phyloP scores from a whole-genome alignment of 2,329 filamentous ascomycete genomes.

The Phaeosphaeria sp. region DNA sequence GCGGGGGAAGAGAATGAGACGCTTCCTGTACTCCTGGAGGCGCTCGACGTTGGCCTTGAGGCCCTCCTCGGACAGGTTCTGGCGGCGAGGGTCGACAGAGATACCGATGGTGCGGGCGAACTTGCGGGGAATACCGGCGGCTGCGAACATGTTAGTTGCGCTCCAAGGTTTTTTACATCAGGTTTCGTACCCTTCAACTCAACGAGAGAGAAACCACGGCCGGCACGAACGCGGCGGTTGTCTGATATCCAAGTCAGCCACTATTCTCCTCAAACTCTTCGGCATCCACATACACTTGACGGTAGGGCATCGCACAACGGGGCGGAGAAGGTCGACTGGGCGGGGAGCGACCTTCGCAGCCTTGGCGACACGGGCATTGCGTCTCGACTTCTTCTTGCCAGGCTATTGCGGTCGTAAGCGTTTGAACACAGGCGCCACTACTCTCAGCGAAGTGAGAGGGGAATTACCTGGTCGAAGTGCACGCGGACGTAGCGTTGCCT shows the following conservation, averaged over 20 bases:
- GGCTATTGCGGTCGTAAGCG: constrained; percentile 65
- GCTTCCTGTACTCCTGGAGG: constrained; percentile 96
- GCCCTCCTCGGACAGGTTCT: constrained; percentile 96
- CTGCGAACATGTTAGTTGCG: constrained; percentile 61
- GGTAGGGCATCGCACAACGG: constrained; percentile 95
- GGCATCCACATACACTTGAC: constrained; percentile 69
- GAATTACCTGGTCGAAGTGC: constrained; percentile 98
- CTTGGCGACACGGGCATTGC: constrained; percentile 91
- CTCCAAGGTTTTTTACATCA: background rate
- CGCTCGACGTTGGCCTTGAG: constrained; percentile 94
- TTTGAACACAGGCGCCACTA: constrained; percentile 57
- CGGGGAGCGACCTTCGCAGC: constrained; percentile 93
- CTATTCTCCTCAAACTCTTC: background rate
- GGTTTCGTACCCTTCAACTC: constrained; percentile 87
- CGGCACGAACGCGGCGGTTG: constrained; percentile 96
- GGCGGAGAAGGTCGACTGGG: constrained; percentile 95
- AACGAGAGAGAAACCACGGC: constrained; percentile 95
- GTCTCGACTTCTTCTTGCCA: constrained; percentile 93
- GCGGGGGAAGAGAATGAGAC: constrained; percentile 97
- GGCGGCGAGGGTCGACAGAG: constrained; percentile 91
- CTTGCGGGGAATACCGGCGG: constrained; percentile 93
- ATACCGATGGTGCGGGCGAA: constrained; percentile 97
- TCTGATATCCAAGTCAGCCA: constrained; percentile 51
- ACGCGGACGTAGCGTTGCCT: constrained; percentile 97
- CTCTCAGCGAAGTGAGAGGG: constrained; percentile 59